Percentiles rank a stretch among this genome's conserved stretches.
Evolutionary conservation across 2,329 filamentous ascomycete genomes (phyloP).

Genomic region (Sporothrix luriei): DNA sequence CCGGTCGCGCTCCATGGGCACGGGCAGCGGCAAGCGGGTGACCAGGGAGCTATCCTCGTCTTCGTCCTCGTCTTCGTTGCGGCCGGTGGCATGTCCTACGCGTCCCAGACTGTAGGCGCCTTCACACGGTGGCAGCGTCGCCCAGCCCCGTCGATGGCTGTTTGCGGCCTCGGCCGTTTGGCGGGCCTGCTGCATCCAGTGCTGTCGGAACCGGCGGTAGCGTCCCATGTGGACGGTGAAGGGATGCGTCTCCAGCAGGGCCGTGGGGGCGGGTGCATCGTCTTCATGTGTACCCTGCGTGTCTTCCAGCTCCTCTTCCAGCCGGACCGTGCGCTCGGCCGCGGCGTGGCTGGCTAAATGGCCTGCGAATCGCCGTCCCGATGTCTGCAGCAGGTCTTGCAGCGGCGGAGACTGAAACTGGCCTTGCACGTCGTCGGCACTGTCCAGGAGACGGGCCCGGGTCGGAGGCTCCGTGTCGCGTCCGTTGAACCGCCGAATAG

Average conservation of each 20-base stretch:
- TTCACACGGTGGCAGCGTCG: conserved; percentile 36
- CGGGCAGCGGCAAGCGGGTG: conserved; percentile 35
- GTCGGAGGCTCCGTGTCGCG: not conserved
- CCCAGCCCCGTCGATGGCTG: conserved; percentile 27
- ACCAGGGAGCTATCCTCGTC: conserved; percentile 4
- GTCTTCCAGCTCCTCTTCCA: not conserved
- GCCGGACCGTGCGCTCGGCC: not conserved
- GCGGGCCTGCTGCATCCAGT: conserved; percentile 35
- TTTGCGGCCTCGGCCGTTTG: conserved; percentile 16
- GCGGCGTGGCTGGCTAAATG: not conserved
- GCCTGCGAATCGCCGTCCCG: conserved; percentile 24
- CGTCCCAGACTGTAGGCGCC: conserved; percentile 27
- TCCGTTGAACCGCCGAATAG: conserved; percentile 6
- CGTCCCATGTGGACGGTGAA: conserved; percentile 33
- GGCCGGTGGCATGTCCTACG: conserved; percentile 27
- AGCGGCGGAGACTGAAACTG: not conserved
- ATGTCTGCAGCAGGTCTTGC: conserved; percentile 17
- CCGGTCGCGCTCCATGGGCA: conserved; percentile 37
- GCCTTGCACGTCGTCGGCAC: not conserved
- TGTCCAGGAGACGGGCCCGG: not conserved
- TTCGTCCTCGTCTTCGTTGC: conserved; percentile 36
- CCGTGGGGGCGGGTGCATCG: not conserved
- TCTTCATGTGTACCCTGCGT: not conserved
- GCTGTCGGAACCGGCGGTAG: conserved; percentile 31
- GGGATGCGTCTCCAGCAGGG: conserved; percentile 31